Evolutionary conservation across 2,329 filamentous ascomycete genomes (phyloP), one percentile per base, ranked within the genome.

Genomic region (Penicillium sp.): DNA sequence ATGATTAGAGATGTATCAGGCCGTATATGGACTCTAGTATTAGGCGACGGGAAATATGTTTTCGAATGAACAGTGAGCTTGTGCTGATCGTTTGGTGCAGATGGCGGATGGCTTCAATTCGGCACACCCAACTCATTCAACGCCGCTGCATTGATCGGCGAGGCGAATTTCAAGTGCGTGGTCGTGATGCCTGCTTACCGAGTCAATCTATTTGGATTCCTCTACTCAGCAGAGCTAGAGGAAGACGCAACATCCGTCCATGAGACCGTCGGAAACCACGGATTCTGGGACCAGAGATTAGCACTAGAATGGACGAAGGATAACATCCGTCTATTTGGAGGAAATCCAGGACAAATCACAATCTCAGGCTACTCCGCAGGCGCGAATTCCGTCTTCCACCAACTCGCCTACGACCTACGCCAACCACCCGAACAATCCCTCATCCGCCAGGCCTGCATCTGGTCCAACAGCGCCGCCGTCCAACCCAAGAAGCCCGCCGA

Each of bases 61-160:
- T 23, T 5, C 23, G 23, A 23, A 23, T 23, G 23, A 23, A n/a
- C n/a, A n/a, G n/a, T n/a, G n/a, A n/a, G n/a, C n/a, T n/a, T 32
- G 10, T 38, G 19, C 39, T 42, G 30, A 47, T 39, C 55, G 40
- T 42, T 30, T 16, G n/a, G 35, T 32, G 2, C n/a, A 78, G 77
- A 82, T 59, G 79, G 79, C 30, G 82, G 82, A 3, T 85, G 82
- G 63, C 71, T 85, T 19, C 82, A 85, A 67, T 79, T 79, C 55
- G 82, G 82, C 18, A 72, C 67, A 9, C 75, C 82, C 0, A 84
- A 83, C 57, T 70, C 73, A 23, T 68, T 73, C 26, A 74, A 78
- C 44, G 66, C 77, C 2, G 72, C 73, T 3, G 72, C 74, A 1
- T 68, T 84, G 39, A 66, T 84, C 7, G 74, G 72, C 35, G 78